Evolutionary conservation across 78 protist species (phyloP), one percentile per base, ranked within the genome.

Genomic region (Dictyostelium capitatum): DNA sequence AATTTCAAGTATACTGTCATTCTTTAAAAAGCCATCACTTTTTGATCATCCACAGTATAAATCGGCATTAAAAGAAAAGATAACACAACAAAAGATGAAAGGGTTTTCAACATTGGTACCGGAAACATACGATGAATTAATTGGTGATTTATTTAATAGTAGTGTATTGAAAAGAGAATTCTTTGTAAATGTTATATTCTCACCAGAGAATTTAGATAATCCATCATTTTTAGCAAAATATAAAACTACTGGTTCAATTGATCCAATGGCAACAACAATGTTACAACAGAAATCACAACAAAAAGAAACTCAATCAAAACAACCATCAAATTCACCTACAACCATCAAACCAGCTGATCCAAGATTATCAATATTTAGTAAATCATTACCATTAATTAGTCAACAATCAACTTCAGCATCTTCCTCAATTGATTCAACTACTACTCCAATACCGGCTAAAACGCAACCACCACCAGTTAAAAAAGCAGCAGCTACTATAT

Each of bases 1-100:
- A 1, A 51, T 62, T 23, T 41, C 77, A 20, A 25, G 46, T 15
- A 64, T 79, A 2, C 17, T 87, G 6, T 8, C 93, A 6, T 57
- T 87, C 6, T 75, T 74, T 23, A 87, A 87, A 32, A 87, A 87
- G n/a, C 65, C 93, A 56, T 19, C 65, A 5, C 51, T 87, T 1
- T 14, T 87, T 4, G 79, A 87, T 47, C 83, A 87, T 57, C 23
- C 10, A 20, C 82, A 57, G 28, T 87, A 25, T 14, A 56, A 47
- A 37, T 64, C 48, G 25, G 57, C 84, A 28, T 32, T 87, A 8
- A 51, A 80, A 11, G 93, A 87, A 20, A 87, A 87, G 78, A 87
- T 87, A n/a, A 11, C n/a, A 10, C 37, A 41, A 12, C 93, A 87
- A 37, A 20, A 70, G 48, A 12, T 37, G 1, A 64, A 77, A 37